A percentile compares a stretch with the other conserved stretches of the same genome.
phyloP scores from a whole-genome alignment of 768 basidiomycete genomes.

The Phlebiopsis flavidoalba region DNA sequence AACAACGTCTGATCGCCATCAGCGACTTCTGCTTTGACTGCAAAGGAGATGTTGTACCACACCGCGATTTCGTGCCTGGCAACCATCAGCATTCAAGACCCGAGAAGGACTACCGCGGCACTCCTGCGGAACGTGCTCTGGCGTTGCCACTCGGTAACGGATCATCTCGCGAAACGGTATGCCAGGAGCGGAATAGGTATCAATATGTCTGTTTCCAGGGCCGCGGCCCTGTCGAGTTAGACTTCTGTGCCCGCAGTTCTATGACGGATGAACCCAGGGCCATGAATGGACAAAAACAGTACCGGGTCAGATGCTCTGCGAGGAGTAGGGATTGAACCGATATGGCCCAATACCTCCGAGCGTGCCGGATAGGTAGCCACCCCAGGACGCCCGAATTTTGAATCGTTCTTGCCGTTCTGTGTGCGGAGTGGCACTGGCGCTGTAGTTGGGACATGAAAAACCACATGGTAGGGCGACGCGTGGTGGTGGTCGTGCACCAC shows the following conservation, averaged over 20 bases:
- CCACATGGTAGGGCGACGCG: too few relatives aligned
- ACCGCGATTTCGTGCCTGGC: slow-evolving; percentile 98
- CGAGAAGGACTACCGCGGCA: slow-evolving; percentile 89
- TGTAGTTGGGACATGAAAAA: too few relatives aligned
- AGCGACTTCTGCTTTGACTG: slow-evolving; percentile 4
- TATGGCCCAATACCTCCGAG: too few relatives aligned
- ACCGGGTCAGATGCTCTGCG: too few relatives aligned
- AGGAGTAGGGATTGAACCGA: too few relatives aligned
- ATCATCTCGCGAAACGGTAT: slow-evolving; percentile 55
- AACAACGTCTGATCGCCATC: slow-evolving; percentile 3
- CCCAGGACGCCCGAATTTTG: too few relatives aligned
- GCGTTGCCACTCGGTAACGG: slow-evolving; percentile 73
- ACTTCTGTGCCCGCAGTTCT: too few relatives aligned
- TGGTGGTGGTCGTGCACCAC: slow-evolving; percentile 35
- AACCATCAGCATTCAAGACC: slow-evolving; percentile 93
- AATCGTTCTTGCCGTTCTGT: too few relatives aligned
- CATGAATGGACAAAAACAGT: too few relatives aligned
- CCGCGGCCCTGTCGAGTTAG: slow-evolving; percentile 51
- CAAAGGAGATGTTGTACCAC: slow-evolving; percentile 21
- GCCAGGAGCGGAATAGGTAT: slow-evolving; percentile 70
- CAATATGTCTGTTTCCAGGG: slow-evolving; percentile 89
- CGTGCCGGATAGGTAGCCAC: too few relatives aligned
- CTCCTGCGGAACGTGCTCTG: slow-evolving; percentile 70
- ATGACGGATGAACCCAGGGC: too few relatives aligned
- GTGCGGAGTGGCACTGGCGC: too few relatives aligned